Evolutionary conservation across 768 basidiomycete genomes (phyloP).

Genomic region (Leccinum variicolor): DNA sequence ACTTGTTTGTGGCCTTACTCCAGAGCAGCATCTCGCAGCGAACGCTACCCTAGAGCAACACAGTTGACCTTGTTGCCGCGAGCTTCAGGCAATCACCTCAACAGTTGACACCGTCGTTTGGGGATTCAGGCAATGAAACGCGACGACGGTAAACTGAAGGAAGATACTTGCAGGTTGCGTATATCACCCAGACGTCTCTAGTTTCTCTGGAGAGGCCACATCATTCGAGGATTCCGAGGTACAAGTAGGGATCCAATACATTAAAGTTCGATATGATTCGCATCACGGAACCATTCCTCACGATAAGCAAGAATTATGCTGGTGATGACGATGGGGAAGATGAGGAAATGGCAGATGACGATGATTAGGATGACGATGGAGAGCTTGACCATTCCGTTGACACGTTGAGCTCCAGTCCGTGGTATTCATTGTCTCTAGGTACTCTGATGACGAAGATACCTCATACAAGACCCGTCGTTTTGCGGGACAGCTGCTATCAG

Average conservation of each 20-base stretch:
- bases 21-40: constrained; percentile 51
- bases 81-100: constrained; percentile 72
- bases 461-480: constrained; percentile 95
- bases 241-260: constrained; percentile 64
- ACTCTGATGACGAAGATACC: constrained; percentile 98
- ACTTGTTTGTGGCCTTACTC: constrained; percentile 61
- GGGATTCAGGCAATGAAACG: constrained; percentile 62
- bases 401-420: not conserved
- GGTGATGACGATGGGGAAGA: constrained; percentile 64
- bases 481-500: constrained; percentile 83
- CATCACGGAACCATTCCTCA: not conserved
- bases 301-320: constrained; percentile 59
- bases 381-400: constrained; percentile 70
- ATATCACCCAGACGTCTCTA: not conserved
- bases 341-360: constrained; percentile 54
- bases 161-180: constrained; percentile 74
- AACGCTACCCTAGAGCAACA: constrained; percentile 61
- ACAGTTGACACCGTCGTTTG: constrained; percentile 58
- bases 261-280: constrained; percentile 44
- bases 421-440: constrained; percentile 43
- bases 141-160: constrained; percentile 82
- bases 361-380: constrained; percentile 78
- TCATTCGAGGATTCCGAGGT: constrained; percentile 67
- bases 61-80: constrained; percentile 74
- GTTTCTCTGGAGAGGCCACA: constrained; percentile 61